Base-by-base conservation (phyloP, 306 rosid species). In the Ceratonia siliqua region DNA sequence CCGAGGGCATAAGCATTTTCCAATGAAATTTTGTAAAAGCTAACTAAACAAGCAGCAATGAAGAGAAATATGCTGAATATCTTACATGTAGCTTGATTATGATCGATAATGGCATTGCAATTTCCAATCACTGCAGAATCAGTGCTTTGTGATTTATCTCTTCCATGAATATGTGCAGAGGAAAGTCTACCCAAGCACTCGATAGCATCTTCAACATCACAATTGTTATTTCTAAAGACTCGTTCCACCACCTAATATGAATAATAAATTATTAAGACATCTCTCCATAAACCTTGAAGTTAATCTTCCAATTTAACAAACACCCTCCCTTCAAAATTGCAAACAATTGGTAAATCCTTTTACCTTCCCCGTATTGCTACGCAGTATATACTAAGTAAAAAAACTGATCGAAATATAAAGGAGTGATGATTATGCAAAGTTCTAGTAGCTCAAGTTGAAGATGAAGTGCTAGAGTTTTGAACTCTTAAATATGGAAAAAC, bases 151-250 rank as follows among this genome's bases (percentile, higher is more conserved):
- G 78, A 73, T 63, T 36, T n/a, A 11, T 49, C 46, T 24, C 64
- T 63, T 62, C 62, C 75, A 35, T 25, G 55, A 73, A 28, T 59
- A 64, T 52, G 73, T 22, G 32, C 52, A 17, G 64, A 59, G 21
- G 64, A 73, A 61, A 75, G 62, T 42, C 59, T 35, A 32, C 64
- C 62, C 20, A 82, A 81, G 75, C 70, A 67, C 56, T 52, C 58
- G 12, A 73, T 61, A 20, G 77, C 77, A 73, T 73, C 82, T 73
- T 82, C 79, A 68, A 77, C 35, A 67, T 59, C 52, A 39, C 75
- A 21, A 10, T 68, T 35, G 45, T 78, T 57, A 78, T 68, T 66
- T 49, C 73, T 82, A 50, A 73, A 22, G 64, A 77, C 48, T 20
- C 54, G 72, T 82, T 72, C 72, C 52, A 77, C 72, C 24, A 55